Base-by-base conservation (phyloP, 176 grass and related monocot species). In the Rhynchospora breviuscula region DNA sequence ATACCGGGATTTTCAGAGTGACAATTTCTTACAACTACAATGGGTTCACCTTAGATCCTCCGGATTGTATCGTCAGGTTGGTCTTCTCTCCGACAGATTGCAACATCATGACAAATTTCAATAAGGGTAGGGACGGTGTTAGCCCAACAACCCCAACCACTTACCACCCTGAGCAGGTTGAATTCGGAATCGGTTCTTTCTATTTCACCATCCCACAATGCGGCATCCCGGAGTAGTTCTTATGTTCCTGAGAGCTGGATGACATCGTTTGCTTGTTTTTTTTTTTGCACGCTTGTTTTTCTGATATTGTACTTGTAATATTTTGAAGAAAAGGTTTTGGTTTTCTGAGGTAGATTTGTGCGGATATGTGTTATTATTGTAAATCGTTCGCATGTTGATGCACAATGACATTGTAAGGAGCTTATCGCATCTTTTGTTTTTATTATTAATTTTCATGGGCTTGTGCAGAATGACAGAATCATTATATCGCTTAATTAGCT, bases 91-190 rank as follows among this genome's bases (percentile, higher is more conserved):
- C 89, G 79, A 13, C 26, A 5, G 77, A 14, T 7, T 99, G 96
- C 83, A 87, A 85, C 76, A 64, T 87, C 14, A 12, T 78, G 81
- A 99, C 96, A 67, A 44, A 99, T 87, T 99, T 93, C 88, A 87
- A 92, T 80, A 3, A 31, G 51, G 96, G 96, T 59, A 82, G 1
- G 85, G 8, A 14, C 62, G 96, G 96, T 14, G 69, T 89, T 81
- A 59, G 2, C 8, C 91, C 75, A 0, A 23, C 10, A 12, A 86
- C 84, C 89, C 89, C 81, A 63, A 76, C 64, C 53, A 14, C 13
- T 8, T 46, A 77, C 51, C 44, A 59, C 54, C 82, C 86, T 59
- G 58, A 14, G n/a, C 76, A 78, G 44, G 58, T 85, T 11, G 67
- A 66, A 53, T 95, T 87, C 83, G 21, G 54, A 7, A 67, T 85